These are phyloP conservation scores for Bipolaris oryzae DNA, from an alignment of 2,329 filamentous ascomycete species.

Conservation along the genomic window DNA sequence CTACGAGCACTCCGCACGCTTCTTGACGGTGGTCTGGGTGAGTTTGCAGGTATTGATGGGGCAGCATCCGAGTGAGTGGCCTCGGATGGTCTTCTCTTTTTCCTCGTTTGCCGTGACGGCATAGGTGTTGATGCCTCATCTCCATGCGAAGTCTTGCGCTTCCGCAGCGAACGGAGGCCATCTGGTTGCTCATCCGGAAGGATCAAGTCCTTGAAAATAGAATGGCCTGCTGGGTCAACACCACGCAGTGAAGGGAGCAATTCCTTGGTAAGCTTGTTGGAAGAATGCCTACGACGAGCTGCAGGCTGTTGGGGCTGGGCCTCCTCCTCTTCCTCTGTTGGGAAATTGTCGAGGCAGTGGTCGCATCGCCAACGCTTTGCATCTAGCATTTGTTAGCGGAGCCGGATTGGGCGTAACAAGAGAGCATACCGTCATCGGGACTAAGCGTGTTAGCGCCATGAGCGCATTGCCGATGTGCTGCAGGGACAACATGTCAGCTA, in stretches of 20 bases:
- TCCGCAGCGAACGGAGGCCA: slow-evolving; percentile 77
- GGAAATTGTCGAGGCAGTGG: slow-evolving; percentile 59
- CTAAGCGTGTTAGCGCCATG: slow-evolving; percentile 69
- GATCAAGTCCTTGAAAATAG: slow-evolving; percentile 75
- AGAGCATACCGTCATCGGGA: slow-evolving; percentile 66
- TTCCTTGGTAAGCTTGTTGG: slow-evolving; percentile 72
- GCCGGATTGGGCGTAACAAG: slow-evolving; percentile 18
- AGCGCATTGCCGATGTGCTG: slow-evolving; percentile 92
- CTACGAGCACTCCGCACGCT: slow-evolving; percentile 29
- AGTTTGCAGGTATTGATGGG: slow-evolving; percentile 36
- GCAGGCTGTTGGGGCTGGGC: slow-evolving; percentile 46
- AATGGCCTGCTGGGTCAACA: slow-evolving; percentile 67
- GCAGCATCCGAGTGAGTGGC: slow-evolving; percentile 41
- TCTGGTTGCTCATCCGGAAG: slow-evolving; percentile 76
- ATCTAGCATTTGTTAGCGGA: slow-evolving; percentile 52
- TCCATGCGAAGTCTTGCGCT: slow-evolving; percentile 79
- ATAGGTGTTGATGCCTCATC: slow-evolving; percentile 63
- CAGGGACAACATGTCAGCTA: slow-evolving; percentile 53
- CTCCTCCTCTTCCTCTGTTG: slow-evolving; percentile 38
- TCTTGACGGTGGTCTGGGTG: slow-evolving; percentile 36
- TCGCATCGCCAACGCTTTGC: slow-evolving; percentile 67
- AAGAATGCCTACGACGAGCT: slow-evolving; percentile 60
- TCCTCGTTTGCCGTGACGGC: slow-evolving; percentile 49
- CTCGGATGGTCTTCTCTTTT: slow-evolving; percentile 50
- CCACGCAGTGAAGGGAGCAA: slow-evolving; percentile 72